Percentiles rank a stretch among this genome's conserved stretches.
These are phyloP conservation scores for Sapria himalayana DNA, from an alignment of 345 rosid genomes.

Conservation along the genomic window DNA sequence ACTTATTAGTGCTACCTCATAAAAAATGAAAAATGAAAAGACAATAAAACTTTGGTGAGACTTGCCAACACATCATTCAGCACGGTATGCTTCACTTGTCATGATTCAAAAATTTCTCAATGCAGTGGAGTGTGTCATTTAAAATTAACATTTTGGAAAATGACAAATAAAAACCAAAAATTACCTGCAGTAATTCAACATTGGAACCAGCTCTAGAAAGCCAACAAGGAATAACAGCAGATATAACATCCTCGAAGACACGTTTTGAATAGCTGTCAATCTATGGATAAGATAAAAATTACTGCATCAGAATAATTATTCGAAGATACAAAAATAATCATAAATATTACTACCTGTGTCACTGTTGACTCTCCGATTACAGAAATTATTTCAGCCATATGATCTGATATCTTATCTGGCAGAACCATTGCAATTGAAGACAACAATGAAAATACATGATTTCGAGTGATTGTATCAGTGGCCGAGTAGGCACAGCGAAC, in stretches of 20 bases:
- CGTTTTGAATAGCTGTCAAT: constrained; percentile 51
- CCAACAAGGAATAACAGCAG: constrained; percentile 74
- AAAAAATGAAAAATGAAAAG: constrained; percentile 1
- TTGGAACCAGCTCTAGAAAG: constrained; percentile 30
- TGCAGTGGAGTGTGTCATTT: not conserved
- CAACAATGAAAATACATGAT: constrained; percentile 40
- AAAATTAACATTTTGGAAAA: no score
- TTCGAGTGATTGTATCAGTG: constrained; percentile 40
- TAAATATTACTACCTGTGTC: constrained; percentile 30
- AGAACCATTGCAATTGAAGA: constrained; percentile 35
- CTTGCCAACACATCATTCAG: no score
- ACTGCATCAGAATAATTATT: constrained; percentile 1
- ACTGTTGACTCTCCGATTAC: constrained; percentile 64
- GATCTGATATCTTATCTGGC: constrained; percentile 46
- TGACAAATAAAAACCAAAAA: not conserved
- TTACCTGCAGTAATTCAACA: constrained; percentile 61
- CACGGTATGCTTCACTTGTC: no score
- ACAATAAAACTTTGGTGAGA: no score
- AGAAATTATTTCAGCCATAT: constrained; percentile 36
- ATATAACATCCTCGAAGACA: constrained; percentile 59
- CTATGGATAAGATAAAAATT: constrained; percentile 15
- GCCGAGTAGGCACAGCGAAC: constrained; percentile 38
- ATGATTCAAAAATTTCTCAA: constrained; percentile 3
- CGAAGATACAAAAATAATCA: not conserved
- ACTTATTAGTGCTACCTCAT: no score